Percentiles rank a stretch among this genome's conserved stretches.
Conservation (phyloP, 2,329 filamentous ascomycete genomes). For the Xylariomycetidae sp. region DNA sequence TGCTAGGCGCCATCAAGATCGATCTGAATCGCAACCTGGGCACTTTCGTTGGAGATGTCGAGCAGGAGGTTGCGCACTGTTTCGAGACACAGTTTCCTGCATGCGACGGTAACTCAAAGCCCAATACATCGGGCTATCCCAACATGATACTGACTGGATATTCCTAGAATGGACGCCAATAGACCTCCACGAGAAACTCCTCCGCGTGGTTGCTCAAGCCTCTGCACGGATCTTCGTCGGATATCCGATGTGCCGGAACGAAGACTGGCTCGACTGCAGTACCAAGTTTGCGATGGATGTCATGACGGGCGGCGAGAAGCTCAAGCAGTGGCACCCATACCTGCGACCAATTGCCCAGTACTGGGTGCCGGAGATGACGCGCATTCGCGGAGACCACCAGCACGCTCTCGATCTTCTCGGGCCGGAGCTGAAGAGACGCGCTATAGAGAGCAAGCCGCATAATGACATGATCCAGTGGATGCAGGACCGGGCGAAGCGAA, state of each 20-base stretch:
- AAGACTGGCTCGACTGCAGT: constrained; percentile 23
- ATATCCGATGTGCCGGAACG: constrained; percentile 23
- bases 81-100: constrained; percentile 22
- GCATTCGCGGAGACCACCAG: constrained; percentile 21
- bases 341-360: constrained; percentile 22
- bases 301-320: constrained; percentile 23
- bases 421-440: constrained; percentile 19
- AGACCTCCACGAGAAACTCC: constrained; percentile 21
- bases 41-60: constrained; percentile 22
- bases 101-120: constrained; percentile 18
- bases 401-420: constrained; percentile 18
- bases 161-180: constrained; percentile 22
- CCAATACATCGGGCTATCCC: background rate
- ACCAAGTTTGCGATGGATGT: constrained; percentile 22
- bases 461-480: constrained; percentile 27
- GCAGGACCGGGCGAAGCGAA: constrained; percentile 20
- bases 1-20: constrained; percentile 24
- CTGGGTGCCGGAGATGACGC: constrained; percentile 22
- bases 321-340: constrained; percentile 25
- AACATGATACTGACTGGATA: constrained; percentile 3
- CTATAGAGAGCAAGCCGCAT: constrained; percentile 6
- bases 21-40: constrained; percentile 23
- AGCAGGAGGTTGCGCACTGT: constrained; percentile 19
- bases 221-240: constrained; percentile 25
- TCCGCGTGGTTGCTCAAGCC: constrained; percentile 22